phyloP scores from a whole-genome alignment of 495 filamentous ascomycete species.

The Halenospora varia region DNA sequence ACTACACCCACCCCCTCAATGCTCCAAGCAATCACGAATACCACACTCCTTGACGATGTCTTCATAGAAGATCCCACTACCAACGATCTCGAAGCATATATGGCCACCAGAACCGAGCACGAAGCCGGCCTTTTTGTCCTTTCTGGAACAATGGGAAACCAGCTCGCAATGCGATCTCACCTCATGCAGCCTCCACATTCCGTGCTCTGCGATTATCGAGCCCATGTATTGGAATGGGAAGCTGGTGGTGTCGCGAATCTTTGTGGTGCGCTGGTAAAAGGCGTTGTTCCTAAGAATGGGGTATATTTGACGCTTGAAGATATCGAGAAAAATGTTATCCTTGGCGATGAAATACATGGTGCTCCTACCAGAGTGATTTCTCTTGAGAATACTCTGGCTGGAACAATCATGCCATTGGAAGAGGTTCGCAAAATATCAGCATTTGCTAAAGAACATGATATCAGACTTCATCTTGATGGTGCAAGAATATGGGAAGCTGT shows the following conservation, averaged over 20 bases:
- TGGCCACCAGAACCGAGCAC: slow-evolving; percentile 68
- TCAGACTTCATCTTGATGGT: slow-evolving; percentile 80
- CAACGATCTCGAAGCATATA: slow-evolving; percentile 61
- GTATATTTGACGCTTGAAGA: slow-evolving; percentile 74
- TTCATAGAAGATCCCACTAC: slow-evolving; percentile 81
- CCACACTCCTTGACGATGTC: slow-evolving; percentile 74
- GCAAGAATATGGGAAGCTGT: slow-evolving; percentile 80
- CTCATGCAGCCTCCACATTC: slow-evolving; percentile 67
- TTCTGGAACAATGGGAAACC: slow-evolving; percentile 91
- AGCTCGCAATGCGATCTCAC: slow-evolving; percentile 63
- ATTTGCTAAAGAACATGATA: slow-evolving; percentile 63
- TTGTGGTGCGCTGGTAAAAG: slow-evolving; percentile 54
- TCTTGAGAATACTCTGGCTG: slow-evolving; percentile 81
- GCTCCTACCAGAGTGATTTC: slow-evolving; percentile 77
- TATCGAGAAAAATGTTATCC: slow-evolving; percentile 50
- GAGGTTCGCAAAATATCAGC: slow-evolving; percentile 63
- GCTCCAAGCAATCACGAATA: slow-evolving; percentile 59
- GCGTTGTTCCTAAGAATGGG: slow-evolving; percentile 60
- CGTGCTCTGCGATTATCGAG: slow-evolving; percentile 62
- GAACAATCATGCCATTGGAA: slow-evolving; percentile 69
- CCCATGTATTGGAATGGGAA: slow-evolving; percentile 66
- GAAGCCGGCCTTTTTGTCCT: slow-evolving; percentile 73
- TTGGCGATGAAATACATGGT: slow-evolving; percentile 52
- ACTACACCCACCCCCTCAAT: slow-evolving; percentile 82
- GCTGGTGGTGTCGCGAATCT: slow-evolving; percentile 65